Evolutionary conservation across 2,329 filamentous ascomycete species (phyloP).

Genomic region (Botrytis hyacinthi): DNA sequence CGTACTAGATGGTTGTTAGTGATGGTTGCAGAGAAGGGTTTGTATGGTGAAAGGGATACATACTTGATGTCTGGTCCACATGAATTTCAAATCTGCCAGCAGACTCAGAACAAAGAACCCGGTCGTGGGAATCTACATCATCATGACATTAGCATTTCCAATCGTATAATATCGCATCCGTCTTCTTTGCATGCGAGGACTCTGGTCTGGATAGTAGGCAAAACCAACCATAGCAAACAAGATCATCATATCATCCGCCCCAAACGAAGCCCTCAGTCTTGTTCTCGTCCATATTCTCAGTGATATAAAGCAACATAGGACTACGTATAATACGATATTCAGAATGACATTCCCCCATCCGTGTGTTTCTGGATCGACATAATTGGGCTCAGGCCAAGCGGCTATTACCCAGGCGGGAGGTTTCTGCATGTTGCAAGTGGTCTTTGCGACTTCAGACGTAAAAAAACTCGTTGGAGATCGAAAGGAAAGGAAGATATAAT

Average conservation of each 20-base stretch:
- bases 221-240: conserved; percentile 42
- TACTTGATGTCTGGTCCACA: conserved; percentile 41
- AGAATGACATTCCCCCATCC: conserved; percentile 46
- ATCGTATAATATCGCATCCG: background rate
- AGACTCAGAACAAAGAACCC: conserved; percentile 42
- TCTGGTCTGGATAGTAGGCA: background rate
- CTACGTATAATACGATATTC: conserved; percentile 42
- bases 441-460: background rate
- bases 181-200: background rate
- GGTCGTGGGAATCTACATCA: conserved; percentile 38
- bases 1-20: conserved; percentile 37
- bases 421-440: conserved; percentile 26
- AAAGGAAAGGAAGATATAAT: background rate
- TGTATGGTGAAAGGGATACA: background rate
- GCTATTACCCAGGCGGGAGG: conserved; percentile 27
- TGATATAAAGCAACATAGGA: conserved; percentile 44
- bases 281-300: conserved; percentile 49
- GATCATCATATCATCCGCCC: conserved; percentile 49
- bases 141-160: background rate
- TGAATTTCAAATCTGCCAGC: conserved; percentile 39
- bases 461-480: background rate
- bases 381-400: conserved; percentile 45
- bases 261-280: conserved; percentile 45
- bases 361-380: conserved; percentile 45
- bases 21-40: background rate